These are phyloP conservation scores for Tetrahymena malaccensis DNA, from an alignment of 73 alveolate genomes.

Conservation along the genomic window DNA sequence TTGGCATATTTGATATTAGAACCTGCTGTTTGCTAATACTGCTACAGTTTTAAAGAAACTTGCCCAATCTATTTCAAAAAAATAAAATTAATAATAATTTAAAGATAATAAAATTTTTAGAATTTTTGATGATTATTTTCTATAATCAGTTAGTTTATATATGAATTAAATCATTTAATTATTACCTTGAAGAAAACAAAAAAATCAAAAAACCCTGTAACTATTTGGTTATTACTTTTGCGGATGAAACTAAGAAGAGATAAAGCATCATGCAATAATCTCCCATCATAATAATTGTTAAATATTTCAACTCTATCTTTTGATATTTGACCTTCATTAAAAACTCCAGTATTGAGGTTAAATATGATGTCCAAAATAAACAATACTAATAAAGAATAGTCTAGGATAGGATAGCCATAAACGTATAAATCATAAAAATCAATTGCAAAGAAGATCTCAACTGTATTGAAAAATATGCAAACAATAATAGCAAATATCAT, in stretches of 20 bases:
- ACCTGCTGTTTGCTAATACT: not conserved
- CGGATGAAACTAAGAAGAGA: not conserved
- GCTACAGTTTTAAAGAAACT: not conserved
- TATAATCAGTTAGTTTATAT: not conserved
- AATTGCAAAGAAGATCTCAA: not conserved
- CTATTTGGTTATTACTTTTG: not conserved
- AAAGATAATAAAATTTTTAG: no score
- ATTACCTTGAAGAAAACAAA: not conserved
- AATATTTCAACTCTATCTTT: not conserved
- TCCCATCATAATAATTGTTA: not conserved
- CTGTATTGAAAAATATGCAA: not conserved
- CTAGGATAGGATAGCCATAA: not conserved
- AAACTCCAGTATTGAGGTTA: not conserved
- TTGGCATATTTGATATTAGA: not conserved
- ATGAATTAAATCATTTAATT: not conserved
- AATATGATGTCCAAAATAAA: not conserved
- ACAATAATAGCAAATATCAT: not conserved
- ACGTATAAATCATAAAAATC: not conserved
- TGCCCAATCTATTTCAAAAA: not conserved
- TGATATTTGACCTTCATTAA: not conserved
- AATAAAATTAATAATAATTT: not conserved
- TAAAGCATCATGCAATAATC: not conserved
- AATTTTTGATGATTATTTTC: not conserved
- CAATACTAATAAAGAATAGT: not conserved
- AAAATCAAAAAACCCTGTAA: not conserved